phyloP scores from a whole-genome alignment of 169 alveolate genomes.

The Fabrea salina region DNA sequence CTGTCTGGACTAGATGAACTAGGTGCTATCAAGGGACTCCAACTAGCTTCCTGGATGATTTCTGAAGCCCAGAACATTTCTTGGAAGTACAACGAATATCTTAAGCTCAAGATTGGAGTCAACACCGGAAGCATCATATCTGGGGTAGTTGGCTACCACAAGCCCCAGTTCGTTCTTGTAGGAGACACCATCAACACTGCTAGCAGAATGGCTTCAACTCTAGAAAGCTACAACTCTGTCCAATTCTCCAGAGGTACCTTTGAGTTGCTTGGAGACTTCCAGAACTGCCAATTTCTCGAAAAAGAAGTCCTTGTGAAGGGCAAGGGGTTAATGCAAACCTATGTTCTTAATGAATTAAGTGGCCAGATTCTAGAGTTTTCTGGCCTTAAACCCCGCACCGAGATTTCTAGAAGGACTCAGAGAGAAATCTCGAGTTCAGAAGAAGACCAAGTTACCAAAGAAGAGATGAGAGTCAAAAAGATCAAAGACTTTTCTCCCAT shows the following conservation, averaged over 20 bases:
- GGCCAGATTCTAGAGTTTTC: too few relatives aligned
- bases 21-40: conserved; percentile 11
- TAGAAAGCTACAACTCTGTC: neutral
- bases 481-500: too few relatives aligned
- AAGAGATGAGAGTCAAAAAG: too few relatives aligned
- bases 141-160: conserved; percentile 96
- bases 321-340: neutral
- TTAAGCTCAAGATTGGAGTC: conserved; percentile 89
- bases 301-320: conserved; percentile 13
- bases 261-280: neutral
- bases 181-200: conserved; percentile 99
- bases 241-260: conserved; percentile 11
- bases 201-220: conserved; percentile 83
- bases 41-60: conserved; percentile 2
- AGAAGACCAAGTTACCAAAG: too few relatives aligned
- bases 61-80: neutral
- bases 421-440: too few relatives aligned
- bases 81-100: neutral
- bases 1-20: neutral
- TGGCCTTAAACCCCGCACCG: too few relatives aligned
- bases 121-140: conserved; percentile 94
- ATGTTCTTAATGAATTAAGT: too few relatives aligned
- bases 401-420: too few relatives aligned
- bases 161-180: conserved; percentile 95
- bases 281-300: neutral